Base-by-base conservation (phyloP, 2,329 filamentous ascomycete species). In the Penicillium olsonii region DNA sequence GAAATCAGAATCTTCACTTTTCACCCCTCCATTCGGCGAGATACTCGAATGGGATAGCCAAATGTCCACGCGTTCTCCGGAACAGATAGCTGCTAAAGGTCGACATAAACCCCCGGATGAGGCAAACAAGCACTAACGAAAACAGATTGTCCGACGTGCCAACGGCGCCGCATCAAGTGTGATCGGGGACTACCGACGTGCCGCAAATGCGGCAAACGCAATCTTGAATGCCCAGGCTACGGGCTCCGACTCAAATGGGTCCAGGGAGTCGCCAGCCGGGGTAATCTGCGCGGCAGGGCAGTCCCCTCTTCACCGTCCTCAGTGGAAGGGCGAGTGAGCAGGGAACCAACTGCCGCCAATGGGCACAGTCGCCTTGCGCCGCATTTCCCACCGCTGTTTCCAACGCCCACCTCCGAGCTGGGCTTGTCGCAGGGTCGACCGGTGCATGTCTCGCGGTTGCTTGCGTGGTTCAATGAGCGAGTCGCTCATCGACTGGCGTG, bases 251-350 rank as follows among this genome's bases (percentile, higher is more conserved):
- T 62, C 33, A 57, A 54, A 50, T 65, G 63, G 63, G 54, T 48
- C 37, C 52, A 64, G 54, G 62, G 58, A 1, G 54, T 65, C 5
- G 56, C 62, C 27, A 64, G 63, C 31, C 51, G 61, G 19, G 63
- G 62, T 8, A 61, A 54, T 53, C 52, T 63, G 37, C 54, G 55
- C 29, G 60, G 61, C 7, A 56, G 51, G 47, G 27, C 52, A 9
- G 31, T 60, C 29, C 60, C 60, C 8, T 41, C 60, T 18, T 37
- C 27, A 27, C 18, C 19, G 12, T 26, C 37, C 5, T 9, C 17
- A 29, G 12, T 20, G 10, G 45, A 6, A 2, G 10, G 2, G 22
- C 22, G 22, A 8, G n/a, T n/a, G n/a, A n/a, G n/a, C 0, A 29
- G 11, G 19, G 8, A 17, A 7, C 6, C 15, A 15, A 18, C 20